Percentiles rank a stretch among this genome's conserved stretches.
phyloP scores from a whole-genome alignment of 2,329 filamentous ascomycete species.

The Xylariales sp. region DNA sequence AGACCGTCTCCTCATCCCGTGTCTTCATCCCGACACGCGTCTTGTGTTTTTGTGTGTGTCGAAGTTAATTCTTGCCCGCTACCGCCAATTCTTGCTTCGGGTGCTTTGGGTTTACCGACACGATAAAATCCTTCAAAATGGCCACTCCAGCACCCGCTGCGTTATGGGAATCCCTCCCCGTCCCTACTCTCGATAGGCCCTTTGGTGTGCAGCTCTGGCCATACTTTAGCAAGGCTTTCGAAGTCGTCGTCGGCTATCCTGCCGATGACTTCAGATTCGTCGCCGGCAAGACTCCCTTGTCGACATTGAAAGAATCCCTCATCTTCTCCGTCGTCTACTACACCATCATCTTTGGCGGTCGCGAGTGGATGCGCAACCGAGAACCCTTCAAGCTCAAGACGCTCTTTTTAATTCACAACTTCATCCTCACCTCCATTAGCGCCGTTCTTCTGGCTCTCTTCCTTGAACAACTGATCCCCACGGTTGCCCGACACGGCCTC shows the following conservation, averaged over 20 bases:
- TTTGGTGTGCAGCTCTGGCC: slow-evolving; percentile 95
- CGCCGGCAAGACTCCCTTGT: slow-evolving; percentile 86
- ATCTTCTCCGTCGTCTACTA: slow-evolving; percentile 91
- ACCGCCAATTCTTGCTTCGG: neutral
- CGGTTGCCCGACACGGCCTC: slow-evolving; percentile 80
- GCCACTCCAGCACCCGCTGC: slow-evolving; percentile 52
- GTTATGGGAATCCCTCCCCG: slow-evolving; percentile 68
- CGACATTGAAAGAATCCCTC: slow-evolving; percentile 84
- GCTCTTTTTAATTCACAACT: slow-evolving; percentile 96
- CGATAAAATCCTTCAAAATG: slow-evolving; percentile 39
- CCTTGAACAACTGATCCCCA: slow-evolving; percentile 89
- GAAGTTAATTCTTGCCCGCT: neutral
- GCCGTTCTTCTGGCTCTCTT: slow-evolving; percentile 84
- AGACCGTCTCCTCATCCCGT: slow-evolving; percentile 7
- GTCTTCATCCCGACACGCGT: slow-evolving; percentile 1
- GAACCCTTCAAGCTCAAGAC: slow-evolving; percentile 87
- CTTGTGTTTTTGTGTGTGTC: too few relatives aligned
- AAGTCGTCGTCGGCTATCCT: slow-evolving; percentile 80
- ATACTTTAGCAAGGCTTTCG: slow-evolving; percentile 89
- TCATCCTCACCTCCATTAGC: slow-evolving; percentile 89
- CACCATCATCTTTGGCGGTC: slow-evolving; percentile 89
- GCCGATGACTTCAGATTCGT: slow-evolving; percentile 88
- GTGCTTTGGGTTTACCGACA: neutral
- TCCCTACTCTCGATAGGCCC: slow-evolving; percentile 88
- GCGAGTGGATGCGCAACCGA: slow-evolving; percentile 90